Evolutionary conservation across 2,329 filamentous ascomycete species (phyloP).

Genomic region (Thielaviopsis ethacetica): DNA sequence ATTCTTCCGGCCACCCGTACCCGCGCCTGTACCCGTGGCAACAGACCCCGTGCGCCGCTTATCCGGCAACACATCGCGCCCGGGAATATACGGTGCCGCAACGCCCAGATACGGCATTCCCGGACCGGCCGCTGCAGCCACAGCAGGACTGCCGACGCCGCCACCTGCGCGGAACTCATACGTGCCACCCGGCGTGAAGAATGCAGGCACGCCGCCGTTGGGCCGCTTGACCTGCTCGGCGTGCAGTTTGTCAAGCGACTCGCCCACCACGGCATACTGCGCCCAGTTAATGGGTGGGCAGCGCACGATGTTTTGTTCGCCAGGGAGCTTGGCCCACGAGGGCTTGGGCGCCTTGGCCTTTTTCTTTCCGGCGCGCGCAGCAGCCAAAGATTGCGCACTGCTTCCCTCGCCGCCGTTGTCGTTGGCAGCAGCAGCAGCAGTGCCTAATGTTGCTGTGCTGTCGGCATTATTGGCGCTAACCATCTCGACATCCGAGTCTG

Average conservation of each 20-base stretch:
- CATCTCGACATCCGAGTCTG: conserved; percentile 18
- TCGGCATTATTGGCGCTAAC: conserved; percentile 18
- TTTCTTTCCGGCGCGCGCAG: conserved; percentile 8
- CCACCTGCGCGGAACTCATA: conserved; percentile 32
- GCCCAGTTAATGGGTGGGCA: conserved; percentile 88
- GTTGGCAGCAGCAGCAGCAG: conserved; percentile 13
- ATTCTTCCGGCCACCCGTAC: conserved; percentile 1
- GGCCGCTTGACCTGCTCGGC: conserved; percentile 59
- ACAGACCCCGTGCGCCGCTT: conserved; percentile 18
- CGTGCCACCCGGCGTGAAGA: conserved; percentile 25
- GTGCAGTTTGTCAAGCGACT: conserved; percentile 70
- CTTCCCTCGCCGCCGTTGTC: conserved; percentile 14
- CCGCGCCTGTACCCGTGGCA: not conserved
- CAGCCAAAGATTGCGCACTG: not conserved
- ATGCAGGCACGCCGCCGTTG: conserved; percentile 34
- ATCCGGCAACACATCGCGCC: conserved; percentile 29
- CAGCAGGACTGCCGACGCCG: conserved; percentile 18
- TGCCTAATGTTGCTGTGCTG: not conserved
- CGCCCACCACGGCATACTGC: conserved; percentile 70
- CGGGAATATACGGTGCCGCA: conserved; percentile 39
- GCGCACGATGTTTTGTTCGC: conserved; percentile 65
- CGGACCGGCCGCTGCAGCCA: not conserved
- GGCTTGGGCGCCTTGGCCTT: conserved; percentile 15
- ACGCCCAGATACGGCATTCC: conserved; percentile 32
- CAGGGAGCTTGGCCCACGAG: conserved; percentile 51